Evolutionary conservation across 225 moss, liverwort and hornwort species (phyloP).

Genomic region (Lunularia cruciata): DNA sequence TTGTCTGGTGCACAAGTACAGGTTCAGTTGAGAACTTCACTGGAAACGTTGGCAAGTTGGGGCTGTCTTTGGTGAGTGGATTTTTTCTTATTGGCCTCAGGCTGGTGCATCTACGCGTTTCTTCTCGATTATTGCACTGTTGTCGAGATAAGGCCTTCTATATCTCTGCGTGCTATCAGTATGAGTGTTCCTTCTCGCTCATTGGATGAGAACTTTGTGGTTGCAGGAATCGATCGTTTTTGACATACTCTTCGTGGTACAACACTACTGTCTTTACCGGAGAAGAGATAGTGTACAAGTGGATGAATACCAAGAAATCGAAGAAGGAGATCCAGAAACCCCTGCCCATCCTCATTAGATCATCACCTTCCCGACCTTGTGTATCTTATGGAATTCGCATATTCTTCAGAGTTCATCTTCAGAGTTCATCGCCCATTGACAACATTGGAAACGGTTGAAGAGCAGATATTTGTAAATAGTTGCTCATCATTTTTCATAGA

Average conservation of each 20-base stretch:
- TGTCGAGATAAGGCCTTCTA: neutral
- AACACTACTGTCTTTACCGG: slow-evolving; percentile 60
- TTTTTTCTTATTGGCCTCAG: neutral
- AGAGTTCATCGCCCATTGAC: neutral
- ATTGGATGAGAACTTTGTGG: neutral
- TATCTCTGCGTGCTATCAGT: too few relatives aligned
- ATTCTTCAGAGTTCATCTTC: neutral
- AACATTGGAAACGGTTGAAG: neutral
- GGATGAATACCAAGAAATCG: slow-evolving; percentile 45
- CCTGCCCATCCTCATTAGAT: slow-evolving; percentile 10
- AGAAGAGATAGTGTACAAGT: slow-evolving; percentile 20
- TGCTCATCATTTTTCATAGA: neutral
- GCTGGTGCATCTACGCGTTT: neutral
- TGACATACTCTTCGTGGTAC: slow-evolving; percentile 73
- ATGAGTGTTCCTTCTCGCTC: neutral
- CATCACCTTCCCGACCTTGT: neutral
- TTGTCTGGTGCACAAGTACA: slow-evolving; percentile 37
- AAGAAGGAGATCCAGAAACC: slow-evolving; percentile 43
- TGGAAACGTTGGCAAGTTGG: slow-evolving; percentile 93
- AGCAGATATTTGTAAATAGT: neutral
- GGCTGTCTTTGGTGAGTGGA: slow-evolving; percentile 75
- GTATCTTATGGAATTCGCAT: neutral
- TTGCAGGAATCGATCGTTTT: slow-evolving; percentile 75
- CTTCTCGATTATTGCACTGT: neutral
- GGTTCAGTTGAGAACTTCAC: slow-evolving; percentile 85